Percentiles rank a stretch among this genome's conserved stretches.
Conservation (phyloP, 148 eudicot species). For the Arctostaphylos glauca region DNA sequence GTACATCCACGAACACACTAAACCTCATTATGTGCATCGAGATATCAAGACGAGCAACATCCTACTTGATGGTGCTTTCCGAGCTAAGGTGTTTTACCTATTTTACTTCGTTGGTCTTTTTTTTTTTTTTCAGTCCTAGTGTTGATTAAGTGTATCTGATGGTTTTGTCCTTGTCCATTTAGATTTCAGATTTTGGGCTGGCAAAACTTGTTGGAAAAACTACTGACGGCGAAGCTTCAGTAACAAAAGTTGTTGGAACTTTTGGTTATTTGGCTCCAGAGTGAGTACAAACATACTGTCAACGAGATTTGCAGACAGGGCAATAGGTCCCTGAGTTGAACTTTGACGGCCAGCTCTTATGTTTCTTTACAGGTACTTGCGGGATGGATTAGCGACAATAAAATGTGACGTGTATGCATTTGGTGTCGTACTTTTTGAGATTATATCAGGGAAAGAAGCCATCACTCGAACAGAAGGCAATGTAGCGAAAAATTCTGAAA, state of each 20-base stretch:
- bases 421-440: slow-evolving; percentile 89
- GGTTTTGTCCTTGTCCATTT: slow-evolving; percentile 1
- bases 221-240: slow-evolving; percentile 79
- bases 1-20: slow-evolving; percentile 97
- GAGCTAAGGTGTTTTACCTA: slow-evolving; percentile 67
- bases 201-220: slow-evolving; percentile 81
- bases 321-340: neutral
- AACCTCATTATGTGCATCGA: slow-evolving; percentile 94
- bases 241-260: slow-evolving; percentile 93
- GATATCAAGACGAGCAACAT: slow-evolving; percentile 97
- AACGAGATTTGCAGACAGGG: neutral
- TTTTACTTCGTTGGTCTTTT: neutral
- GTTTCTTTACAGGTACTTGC: slow-evolving; percentile 62
- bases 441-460: slow-evolving; percentile 91
- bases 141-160: slow-evolving; percentile 11
- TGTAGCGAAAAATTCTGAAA: slow-evolving; percentile 56
- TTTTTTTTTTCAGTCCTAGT: neutral
- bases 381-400: slow-evolving; percentile 82
- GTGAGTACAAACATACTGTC: slow-evolving; percentile 31
- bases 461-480: slow-evolving; percentile 60
- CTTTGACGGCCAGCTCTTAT: slow-evolving; percentile 10
- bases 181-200: slow-evolving; percentile 97
- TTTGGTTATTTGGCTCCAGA: slow-evolving; percentile 98
- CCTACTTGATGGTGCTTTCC: slow-evolving; percentile 81
- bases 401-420: slow-evolving; percentile 95